Base-by-base conservation (phyloP, 176 grass and related monocot species). In the Ampelocalamus luodianensis region DNA sequence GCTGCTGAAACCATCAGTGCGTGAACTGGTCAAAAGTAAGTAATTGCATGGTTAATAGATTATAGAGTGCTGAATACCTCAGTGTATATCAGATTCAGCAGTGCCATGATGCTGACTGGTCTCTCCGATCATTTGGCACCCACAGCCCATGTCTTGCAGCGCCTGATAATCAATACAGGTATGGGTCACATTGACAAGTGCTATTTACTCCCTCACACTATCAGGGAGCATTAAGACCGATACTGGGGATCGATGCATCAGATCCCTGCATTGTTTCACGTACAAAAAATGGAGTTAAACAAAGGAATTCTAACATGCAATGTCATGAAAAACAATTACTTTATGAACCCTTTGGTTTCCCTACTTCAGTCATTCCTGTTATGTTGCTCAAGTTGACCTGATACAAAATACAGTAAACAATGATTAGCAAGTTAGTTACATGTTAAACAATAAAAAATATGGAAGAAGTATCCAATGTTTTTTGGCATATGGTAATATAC, bases 51-150 rank as follows among this genome's bases (percentile, higher is more conserved):
- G n/a, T 45, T 14, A 77, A n/a, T n/a, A 81, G 46, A 81, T 81
- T 77, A 32, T 58, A 10, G 12, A 63, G 44, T 22, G 36, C 65
- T 76, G 45, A 85, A 81, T 77, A 86, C 71, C 83, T 82, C 73
- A 56, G 26, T 62, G 39, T 15, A 68, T 69, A 80, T 58, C 84
- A 76, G 60, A 76, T 79, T 83, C 43, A 89, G 46, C 63, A 85
- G 64, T 78, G 36, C 34, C 54, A 46, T 60, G 83, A 83, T 76
- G 81, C 49, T 2, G 80, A 66, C 65, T 81, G 69, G 54, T 84
- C 43, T 80, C 48, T 76, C 80, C 5, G 44, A 79, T 89, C 68
- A 83, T 83, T 79, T 91, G 71, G 65, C 43, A 89, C 80, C 83
- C 63, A 84, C 44, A 78, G 75, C 75, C 62, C 90, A 87, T 84